A percentile compares a stretch with the other conserved stretches of the same genome.
Evolutionary conservation across 2,329 filamentous ascomycete genomes (phyloP).

Genomic region (Dothidotthia symphoricarpi): DNA sequence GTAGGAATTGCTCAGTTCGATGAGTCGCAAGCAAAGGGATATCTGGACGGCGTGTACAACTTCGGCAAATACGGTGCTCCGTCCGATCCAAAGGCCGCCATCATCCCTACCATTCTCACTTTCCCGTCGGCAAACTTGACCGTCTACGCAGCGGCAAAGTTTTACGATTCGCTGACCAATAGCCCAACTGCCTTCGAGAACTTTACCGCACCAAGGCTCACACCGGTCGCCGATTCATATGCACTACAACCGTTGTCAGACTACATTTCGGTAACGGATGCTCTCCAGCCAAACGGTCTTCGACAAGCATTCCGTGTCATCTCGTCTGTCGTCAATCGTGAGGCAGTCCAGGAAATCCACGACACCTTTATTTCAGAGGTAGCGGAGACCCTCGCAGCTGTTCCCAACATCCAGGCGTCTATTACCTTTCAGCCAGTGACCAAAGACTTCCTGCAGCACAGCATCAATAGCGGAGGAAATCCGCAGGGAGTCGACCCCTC

Average conservation of each 20-base stretch:
- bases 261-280: slow-evolving; percentile 12
- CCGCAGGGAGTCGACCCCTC: slow-evolving; percentile 18
- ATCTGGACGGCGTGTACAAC: slow-evolving; percentile 22
- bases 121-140: slow-evolving; percentile 14
- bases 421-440: slow-evolving; percentile 23
- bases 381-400: slow-evolving; percentile 3
- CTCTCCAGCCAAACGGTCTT: slow-evolving; percentile 11
- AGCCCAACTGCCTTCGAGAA: slow-evolving; percentile 17
- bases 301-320: slow-evolving; percentile 19
- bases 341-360: slow-evolving; percentile 15
- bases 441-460: slow-evolving; percentile 16
- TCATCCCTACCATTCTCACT: slow-evolving; percentile 19
- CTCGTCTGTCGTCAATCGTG: slow-evolving; percentile 14
- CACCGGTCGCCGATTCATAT: slow-evolving; percentile 15
- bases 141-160: slow-evolving; percentile 16
- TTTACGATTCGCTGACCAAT: slow-evolving; percentile 19
- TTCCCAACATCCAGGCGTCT: slow-evolving; percentile 9
- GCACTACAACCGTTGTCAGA: slow-evolving; percentile 12
- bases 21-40: slow-evolving; percentile 11
- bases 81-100: slow-evolving; percentile 19
- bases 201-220: slow-evolving; percentile 18
- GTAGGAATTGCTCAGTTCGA: slow-evolving; percentile 17
- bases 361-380: slow-evolving; percentile 14
- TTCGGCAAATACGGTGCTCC: slow-evolving; percentile 17
- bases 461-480: slow-evolving; percentile 16